phyloP scores from a whole-genome alignment of 495 filamentous ascomycete species.

The Penicillium chermesinum region DNA sequence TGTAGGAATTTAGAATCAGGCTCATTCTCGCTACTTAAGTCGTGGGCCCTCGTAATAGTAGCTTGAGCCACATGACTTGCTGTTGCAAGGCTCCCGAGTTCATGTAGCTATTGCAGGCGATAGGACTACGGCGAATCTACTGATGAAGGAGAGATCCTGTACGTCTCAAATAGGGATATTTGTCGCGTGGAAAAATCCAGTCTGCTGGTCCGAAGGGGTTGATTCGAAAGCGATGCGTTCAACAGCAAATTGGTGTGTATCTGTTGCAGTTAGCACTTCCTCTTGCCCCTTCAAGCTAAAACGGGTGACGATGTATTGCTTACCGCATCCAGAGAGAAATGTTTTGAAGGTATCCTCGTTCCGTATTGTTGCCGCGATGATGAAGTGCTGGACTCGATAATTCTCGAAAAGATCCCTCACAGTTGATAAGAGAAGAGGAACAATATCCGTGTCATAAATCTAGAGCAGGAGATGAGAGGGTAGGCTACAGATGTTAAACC shows the following conservation, averaged over 20 bases:
- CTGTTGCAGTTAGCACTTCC: slow-evolving; percentile 17
- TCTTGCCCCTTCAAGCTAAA: too few species aligned
- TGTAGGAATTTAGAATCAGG: too few species aligned
- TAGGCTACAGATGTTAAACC: too few species aligned
- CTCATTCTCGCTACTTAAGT: too few species aligned
- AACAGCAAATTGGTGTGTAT: slow-evolving; percentile 31
- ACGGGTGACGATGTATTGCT: too few species aligned
- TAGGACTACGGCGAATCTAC: too few species aligned
- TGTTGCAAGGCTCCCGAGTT: too few species aligned
- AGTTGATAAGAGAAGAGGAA: slow-evolving; percentile 54
- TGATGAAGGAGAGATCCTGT: slow-evolving; percentile 20
- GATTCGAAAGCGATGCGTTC: slow-evolving; percentile 42
- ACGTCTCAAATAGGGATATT: slow-evolving; percentile 47
- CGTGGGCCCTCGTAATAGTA: too few species aligned
- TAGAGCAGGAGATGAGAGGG: slow-evolving; percentile 17
- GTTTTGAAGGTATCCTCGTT: slow-evolving; percentile 57
- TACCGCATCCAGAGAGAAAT: slow-evolving; percentile 56
- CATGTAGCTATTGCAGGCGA: too few species aligned
- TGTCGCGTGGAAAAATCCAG: slow-evolving; percentile 53
- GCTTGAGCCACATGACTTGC: too few species aligned
- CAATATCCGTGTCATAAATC: slow-evolving; percentile 60
- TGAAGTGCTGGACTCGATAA: slow-evolving; percentile 40
- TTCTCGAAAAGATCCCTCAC: slow-evolving; percentile 50
- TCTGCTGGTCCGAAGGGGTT: slow-evolving; percentile 43
- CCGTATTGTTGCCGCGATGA: slow-evolving; percentile 58